A percentile compares a stretch with the other conserved stretches of the same genome.
phyloP scores from a whole-genome alignment of 208 protist species.

The Zelonia costaricensis region DNA sequence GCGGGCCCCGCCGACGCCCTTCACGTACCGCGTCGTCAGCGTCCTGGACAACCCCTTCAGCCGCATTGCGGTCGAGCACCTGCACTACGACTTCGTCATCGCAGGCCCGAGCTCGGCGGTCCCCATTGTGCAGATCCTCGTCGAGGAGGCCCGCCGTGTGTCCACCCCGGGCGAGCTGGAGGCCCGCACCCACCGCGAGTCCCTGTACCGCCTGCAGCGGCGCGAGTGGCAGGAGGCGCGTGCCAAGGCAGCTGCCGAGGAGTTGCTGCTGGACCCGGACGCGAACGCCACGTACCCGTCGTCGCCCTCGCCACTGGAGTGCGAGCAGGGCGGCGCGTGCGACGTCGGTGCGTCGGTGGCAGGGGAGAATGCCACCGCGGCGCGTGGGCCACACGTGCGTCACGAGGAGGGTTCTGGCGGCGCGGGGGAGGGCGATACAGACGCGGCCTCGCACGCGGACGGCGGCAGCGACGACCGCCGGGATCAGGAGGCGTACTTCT shows the following conservation, averaged over 20 bases:
- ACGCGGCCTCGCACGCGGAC: neutral
- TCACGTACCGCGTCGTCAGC: conserved; percentile 24
- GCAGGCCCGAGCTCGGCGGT: conserved; percentile 17
- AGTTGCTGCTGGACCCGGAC: neutral
- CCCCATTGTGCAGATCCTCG: conserved; percentile 29
- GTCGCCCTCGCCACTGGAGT: neutral
- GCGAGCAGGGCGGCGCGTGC: too few species aligned
- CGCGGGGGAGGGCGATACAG: neutral
- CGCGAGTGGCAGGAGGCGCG: conserved; percentile 23
- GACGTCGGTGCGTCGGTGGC: neutral
- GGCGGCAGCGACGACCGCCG: neutral
- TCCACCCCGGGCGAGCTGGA: conserved; percentile 28
- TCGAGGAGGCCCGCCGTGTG: conserved; percentile 31
- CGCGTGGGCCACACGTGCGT: too few species aligned
- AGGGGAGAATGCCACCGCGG: too few species aligned
- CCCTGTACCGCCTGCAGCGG: conserved; percentile 18
- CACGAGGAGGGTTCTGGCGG: too few species aligned
- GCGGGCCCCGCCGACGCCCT: conserved; percentile 1
- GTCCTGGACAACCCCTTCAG: conserved; percentile 41
- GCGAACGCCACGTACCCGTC: neutral
- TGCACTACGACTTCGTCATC: conserved; percentile 36
- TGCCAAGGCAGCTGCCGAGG: neutral
- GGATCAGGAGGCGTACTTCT: conserved; percentile 35
- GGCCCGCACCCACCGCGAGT: conserved; percentile 18
- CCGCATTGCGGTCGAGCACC: conserved; percentile 19